Evolutionary conservation across 2,329 filamentous ascomycete species (phyloP).

Genomic region (Calcarisporium arbuscula): DNA sequence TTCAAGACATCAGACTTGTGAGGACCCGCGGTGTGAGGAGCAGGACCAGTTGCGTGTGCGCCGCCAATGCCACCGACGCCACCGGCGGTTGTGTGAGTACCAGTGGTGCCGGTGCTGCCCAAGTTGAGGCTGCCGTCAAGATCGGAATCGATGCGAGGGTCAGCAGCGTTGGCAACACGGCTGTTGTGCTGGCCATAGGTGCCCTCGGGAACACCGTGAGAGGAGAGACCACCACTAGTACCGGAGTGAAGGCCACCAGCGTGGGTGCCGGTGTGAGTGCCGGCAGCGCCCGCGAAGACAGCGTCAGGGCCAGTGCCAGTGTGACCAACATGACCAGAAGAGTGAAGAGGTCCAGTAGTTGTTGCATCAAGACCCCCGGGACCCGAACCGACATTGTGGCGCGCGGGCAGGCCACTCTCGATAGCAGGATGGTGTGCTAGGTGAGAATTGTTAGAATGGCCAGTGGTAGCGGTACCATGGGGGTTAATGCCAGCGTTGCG

Average conservation of each 20-base stretch:
- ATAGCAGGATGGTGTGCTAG: slow-evolving; percentile 14
- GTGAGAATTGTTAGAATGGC: slow-evolving; percentile 25
- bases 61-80: slow-evolving; percentile 12
- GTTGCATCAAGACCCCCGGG: neutral
- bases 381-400: too few species aligned
- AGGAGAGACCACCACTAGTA: slow-evolving; percentile 8
- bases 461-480: slow-evolving; percentile 17
- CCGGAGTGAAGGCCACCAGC: slow-evolving; percentile 13
- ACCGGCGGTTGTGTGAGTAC: slow-evolving; percentile 6
- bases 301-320: slow-evolving; percentile 10
- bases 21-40: slow-evolving; percentile 28
- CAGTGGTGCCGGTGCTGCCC: slow-evolving; percentile 16
- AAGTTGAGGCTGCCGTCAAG: slow-evolving; percentile 11
- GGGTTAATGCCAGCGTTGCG: slow-evolving; percentile 19
- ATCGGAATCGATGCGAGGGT: slow-evolving; percentile 43
- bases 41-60: slow-evolving; percentile 19
- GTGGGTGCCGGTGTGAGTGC: slow-evolving; percentile 12
- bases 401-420: too few species aligned
- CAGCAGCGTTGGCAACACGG: slow-evolving; percentile 38
- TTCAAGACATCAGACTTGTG: slow-evolving; percentile 48
- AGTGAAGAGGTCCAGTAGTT: too few species aligned
- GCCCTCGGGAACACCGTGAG: slow-evolving; percentile 20
- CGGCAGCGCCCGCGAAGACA: slow-evolving; percentile 6
- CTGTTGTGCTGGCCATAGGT: slow-evolving; percentile 35
- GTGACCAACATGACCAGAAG: too few species aligned